These are phyloP conservation scores for Striga asiatica DNA, from an alignment of 257 asterid species.

Conservation along the genomic window DNA sequence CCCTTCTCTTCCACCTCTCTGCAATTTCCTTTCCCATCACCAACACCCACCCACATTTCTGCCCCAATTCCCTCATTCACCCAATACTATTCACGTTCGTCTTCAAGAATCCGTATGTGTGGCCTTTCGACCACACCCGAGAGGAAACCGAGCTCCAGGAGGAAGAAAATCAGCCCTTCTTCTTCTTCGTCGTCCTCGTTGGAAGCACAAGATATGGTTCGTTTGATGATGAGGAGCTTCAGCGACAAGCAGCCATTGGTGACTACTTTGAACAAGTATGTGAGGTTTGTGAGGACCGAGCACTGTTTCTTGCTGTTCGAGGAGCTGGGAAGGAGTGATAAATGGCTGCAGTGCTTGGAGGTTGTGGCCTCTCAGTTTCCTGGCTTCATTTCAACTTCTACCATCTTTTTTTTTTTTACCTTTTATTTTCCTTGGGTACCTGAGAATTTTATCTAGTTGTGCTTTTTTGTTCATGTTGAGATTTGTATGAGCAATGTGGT, in stretches of 20 bases:
- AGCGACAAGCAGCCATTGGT: constrained; percentile 50
- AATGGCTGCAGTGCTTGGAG: constrained; percentile 96
- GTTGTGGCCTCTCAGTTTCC: constrained; percentile 25
- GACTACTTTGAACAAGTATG: constrained; percentile 55
- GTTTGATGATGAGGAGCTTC: constrained; percentile 37
- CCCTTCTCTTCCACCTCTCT: constrained; percentile 22
- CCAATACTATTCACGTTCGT: constrained; percentile 10
- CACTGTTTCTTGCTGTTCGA: constrained; percentile 90
- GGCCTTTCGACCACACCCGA: constrained; percentile 32
- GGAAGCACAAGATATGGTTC: constrained; percentile 63
- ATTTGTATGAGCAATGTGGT: no score
- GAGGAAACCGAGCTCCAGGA: constrained; percentile 24
- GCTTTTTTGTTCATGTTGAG: not conserved
- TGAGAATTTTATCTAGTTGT: not conserved
- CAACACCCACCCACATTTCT: constrained; percentile 13
- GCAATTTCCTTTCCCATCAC: constrained; percentile 10
- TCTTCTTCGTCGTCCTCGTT: constrained; percentile 28
- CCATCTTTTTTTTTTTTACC: not conserved
- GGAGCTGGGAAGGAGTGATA: constrained; percentile 70
- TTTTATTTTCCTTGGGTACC: not conserved
- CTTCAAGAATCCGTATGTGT: constrained; percentile 25
- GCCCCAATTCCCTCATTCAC: constrained; percentile 8
- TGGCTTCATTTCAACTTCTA: not conserved
- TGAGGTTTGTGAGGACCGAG: constrained; percentile 58
- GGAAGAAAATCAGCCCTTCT: constrained; percentile 3